Percentiles rank a stretch among this genome's conserved stretches.
These are phyloP conservation scores for Blepharisma undulans DNA, from an alignment of 169 alveolate species.

Conservation along the genomic window DNA sequence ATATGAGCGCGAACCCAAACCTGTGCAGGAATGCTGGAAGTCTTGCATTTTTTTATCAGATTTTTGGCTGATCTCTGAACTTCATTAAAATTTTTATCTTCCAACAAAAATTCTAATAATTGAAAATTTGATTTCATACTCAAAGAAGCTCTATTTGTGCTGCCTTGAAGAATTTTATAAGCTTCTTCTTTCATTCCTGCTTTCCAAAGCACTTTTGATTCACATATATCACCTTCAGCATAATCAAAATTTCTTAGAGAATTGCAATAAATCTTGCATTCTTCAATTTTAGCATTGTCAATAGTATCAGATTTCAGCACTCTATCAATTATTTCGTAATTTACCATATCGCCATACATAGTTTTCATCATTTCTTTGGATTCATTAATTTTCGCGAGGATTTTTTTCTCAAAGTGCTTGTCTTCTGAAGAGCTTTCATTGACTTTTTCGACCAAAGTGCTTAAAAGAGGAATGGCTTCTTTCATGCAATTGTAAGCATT, in stretches of 20 bases:
- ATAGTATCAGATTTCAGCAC: neutral
- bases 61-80: neutral
- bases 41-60: slow-evolving; percentile 1
- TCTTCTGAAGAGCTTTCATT: neutral
- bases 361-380: neutral
- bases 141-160: neutral
- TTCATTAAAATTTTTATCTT: neutral
- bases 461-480: neutral
- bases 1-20: neutral
- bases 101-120: neutral
- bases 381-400: neutral
- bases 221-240: neutral
- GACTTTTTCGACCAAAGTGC: neutral
- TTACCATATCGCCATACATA: neutral
- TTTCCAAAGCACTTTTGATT: slow-evolving; percentile 7
- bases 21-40: slow-evolving; percentile 3
- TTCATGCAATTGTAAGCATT: neutral
- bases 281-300: neutral
- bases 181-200: slow-evolving; percentile 1
- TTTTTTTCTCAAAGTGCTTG: neutral
- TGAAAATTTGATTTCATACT: neutral
- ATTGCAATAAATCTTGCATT: neutral
- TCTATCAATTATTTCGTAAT: neutral
- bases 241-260: neutral
- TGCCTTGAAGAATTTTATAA: neutral